Evolutionary conservation across 163 green algal genomes (phyloP), one percentile per base, ranked within the genome.

Genomic region (Scenedesmus sp.): DNA sequence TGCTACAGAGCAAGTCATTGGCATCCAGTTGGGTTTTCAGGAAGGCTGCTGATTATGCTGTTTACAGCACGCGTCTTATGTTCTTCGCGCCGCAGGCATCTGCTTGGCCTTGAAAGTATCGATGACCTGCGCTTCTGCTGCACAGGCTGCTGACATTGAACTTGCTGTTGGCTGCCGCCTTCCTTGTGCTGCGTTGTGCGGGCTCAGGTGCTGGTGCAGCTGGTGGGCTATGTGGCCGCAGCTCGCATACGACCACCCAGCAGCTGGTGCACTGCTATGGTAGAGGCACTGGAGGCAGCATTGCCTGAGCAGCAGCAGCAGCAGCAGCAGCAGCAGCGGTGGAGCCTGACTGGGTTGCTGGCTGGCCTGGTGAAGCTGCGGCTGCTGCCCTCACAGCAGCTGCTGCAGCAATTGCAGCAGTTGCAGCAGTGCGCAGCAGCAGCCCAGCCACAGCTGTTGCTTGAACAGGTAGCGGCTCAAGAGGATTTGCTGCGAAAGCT

Each of bases 201-300:
- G 49, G 72, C 42, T 46, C 81, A 86, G 81, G 81, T 86, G 81
- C 26, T 73, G 13, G 46, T 72, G 49, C 44, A 44, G 33, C 82
- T 87, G 82, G 2, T 87, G 82, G 9, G 30, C 24, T 87, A 87
- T 35, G 49, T 87, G 49, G 82, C 82, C 16, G 46, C 65, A 76
- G 65, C 65, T 40, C 65, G 65, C 65, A 18, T 76, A 22, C 65
- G 30, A 0, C 65, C 65, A 30, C 65, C 65, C 7, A 40, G 30
- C 65, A 76, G 65, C 30, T 76, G 65, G 65, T 37, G 30, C 65
- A 76, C 3, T 18, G 65, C 30, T 40, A 30, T 40, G 65, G 0
- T 40, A 30, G 30, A 40, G 65, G 65, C 65, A 40, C 30, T 76
- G 65, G 65, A 76, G 65, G 65, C 65, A 76, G 65, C 65, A 76